Percentiles rank a stretch among this genome's conserved stretches.
Conservation (phyloP, 345 rosid genomes). For the Psidium guajava region DNA sequence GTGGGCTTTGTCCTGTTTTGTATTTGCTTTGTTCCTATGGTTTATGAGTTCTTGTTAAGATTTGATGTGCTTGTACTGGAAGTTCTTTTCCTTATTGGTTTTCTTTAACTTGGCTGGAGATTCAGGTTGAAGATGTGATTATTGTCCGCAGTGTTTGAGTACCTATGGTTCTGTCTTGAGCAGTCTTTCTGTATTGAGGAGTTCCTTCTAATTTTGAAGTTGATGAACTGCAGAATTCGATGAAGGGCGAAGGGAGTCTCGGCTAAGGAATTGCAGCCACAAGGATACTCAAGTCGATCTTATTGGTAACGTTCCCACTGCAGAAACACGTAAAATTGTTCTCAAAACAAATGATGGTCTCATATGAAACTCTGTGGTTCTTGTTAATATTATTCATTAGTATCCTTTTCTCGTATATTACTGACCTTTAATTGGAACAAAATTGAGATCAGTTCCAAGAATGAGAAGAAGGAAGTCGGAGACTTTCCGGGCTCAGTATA, state of each 20-base stretch:
- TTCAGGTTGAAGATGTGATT: not conserved
- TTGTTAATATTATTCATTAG: not conserved
- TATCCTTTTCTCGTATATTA: not conserved
- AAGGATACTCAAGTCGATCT: constrained; percentile 23
- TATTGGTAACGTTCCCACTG: constrained; percentile 13
- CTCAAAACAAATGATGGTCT: not conserved
- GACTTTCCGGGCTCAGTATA: constrained; percentile 73
- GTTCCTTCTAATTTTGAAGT: not conserved
- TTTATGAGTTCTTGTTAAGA: not conserved
- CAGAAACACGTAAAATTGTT: not conserved
- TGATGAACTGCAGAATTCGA: constrained; percentile 10
- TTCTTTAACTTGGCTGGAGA: not conserved
- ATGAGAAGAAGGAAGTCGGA: constrained; percentile 71
- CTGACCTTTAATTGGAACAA: not conserved
- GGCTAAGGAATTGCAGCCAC: constrained; percentile 10
- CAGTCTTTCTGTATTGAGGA: not conserved
- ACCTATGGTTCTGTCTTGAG: not conserved
- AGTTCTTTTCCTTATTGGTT: not conserved
- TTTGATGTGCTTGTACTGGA: not conserved
- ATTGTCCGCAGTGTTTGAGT: not conserved
- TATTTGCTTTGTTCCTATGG: not conserved
- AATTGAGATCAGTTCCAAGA: constrained; percentile 30
- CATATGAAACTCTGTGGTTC: not conserved
- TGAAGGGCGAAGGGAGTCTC: constrained; percentile 5
- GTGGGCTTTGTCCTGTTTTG: not conserved